phyloP scores from a whole-genome alignment of 768 basidiomycete species.

The Dendrothele bispora region DNA sequence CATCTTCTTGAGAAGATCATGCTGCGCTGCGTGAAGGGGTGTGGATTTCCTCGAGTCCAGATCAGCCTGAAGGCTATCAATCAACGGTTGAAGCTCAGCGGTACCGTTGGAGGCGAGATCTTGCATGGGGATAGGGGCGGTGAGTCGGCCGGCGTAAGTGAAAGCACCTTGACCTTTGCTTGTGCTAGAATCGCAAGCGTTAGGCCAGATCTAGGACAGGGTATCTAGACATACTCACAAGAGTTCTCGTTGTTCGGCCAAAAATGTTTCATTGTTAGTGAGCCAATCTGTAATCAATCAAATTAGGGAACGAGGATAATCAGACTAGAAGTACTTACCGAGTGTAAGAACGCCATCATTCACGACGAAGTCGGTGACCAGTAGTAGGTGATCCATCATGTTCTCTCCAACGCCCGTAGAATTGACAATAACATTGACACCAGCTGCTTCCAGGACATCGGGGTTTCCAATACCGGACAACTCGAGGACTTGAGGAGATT shows the following conservation, averaged over 20 bases:
- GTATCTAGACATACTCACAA: not conserved
- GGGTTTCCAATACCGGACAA: conserved; percentile 67
- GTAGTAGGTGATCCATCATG: conserved; percentile 48
- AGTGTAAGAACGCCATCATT: not conserved
- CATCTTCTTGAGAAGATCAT: not conserved
- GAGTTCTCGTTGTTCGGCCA: not conserved
- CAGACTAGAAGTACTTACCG: conserved; percentile 1
- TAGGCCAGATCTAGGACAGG: too few relatives aligned
- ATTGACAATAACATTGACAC: conserved; percentile 53
- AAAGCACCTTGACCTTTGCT: not conserved
- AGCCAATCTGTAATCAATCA: not conserved
- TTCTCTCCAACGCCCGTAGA: conserved; percentile 80
- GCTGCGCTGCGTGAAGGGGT: not conserved
- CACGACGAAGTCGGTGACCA: not conserved
- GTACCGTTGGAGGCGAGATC: not conserved
- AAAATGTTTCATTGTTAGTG: conserved; percentile 2
- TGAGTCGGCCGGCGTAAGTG: not conserved
- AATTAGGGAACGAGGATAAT: not conserved
- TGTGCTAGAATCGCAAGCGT: not conserved
- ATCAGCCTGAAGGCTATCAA: not conserved
- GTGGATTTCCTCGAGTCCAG: not conserved
- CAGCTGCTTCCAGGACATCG: conserved; percentile 43
- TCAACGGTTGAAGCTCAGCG: not conserved
- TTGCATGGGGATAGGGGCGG: not conserved
- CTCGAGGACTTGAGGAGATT: conserved; percentile 53